phyloP scores from a whole-genome alignment of 176 grass and related monocot genomes.

The Eleusine indica region DNA sequence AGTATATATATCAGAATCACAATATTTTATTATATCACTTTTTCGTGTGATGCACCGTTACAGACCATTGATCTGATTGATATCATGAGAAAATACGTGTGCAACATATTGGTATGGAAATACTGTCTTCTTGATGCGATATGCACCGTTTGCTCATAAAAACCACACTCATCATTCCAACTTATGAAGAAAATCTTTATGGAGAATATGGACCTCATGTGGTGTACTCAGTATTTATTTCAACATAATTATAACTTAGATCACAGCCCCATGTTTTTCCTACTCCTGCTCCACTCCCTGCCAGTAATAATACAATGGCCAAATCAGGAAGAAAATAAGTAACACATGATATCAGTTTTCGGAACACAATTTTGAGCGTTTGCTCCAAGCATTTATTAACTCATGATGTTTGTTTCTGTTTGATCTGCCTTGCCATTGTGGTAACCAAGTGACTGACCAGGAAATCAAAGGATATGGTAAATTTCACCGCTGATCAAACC shows the following conservation, averaged over 20 bases:
- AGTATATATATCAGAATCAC: neutral
- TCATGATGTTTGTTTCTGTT: constrained; percentile 10
- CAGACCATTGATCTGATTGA: constrained; percentile 15
- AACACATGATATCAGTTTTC: neutral
- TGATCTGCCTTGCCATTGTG: constrained; percentile 7
- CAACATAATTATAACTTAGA: constrained; percentile 95
- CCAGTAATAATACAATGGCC: constrained; percentile 12
- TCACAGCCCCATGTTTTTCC: constrained; percentile 97
- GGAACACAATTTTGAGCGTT: neutral
- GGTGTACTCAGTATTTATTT: constrained; percentile 98
- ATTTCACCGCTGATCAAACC: neutral
- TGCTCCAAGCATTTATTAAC: constrained; percentile 20
- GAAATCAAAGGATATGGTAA: constrained; percentile 17
- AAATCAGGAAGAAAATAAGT: constrained; percentile 14
- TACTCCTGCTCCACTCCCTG: constrained; percentile 65
- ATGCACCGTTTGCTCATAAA: neutral
- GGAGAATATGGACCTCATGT: constrained; percentile 47
- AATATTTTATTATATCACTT: neutral
- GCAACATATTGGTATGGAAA: constrained; percentile 31
- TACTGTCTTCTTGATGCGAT: constrained; percentile 17
- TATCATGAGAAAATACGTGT: constrained; percentile 10
- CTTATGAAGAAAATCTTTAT: constrained; percentile 12
- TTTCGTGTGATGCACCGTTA: neutral
- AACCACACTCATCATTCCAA: neutral
- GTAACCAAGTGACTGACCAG: neutral